These are phyloP conservation scores for Camillea tinctor DNA, from an alignment of 2,329 filamentous ascomycete species.

Conservation along the genomic window DNA sequence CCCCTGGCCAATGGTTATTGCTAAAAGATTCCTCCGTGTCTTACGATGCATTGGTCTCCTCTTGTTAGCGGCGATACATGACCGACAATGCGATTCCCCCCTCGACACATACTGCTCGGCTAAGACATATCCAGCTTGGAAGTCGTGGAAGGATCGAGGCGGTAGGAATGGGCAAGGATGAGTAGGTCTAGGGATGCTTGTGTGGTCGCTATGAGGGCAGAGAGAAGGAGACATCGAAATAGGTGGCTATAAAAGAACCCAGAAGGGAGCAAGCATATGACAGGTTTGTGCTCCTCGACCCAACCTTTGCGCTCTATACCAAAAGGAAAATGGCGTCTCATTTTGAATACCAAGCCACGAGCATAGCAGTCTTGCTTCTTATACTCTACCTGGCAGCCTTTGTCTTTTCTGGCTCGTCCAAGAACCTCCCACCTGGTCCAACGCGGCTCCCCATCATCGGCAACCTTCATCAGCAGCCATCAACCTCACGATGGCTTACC, in stretches of 20 bases:
- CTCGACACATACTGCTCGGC: neutral
- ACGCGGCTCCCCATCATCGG: neutral
- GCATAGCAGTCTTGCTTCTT: neutral
- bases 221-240: neutral
- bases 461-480: neutral
- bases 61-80: neutral
- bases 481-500: constrained; percentile 8
- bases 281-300: neutral
- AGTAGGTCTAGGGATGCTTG: neutral
- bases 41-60: neutral
- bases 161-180: neutral
- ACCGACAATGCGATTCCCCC: neutral
- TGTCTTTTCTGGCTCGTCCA: neutral
- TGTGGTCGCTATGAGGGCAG: neutral
- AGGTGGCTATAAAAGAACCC: neutral
- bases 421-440: neutral
- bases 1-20: neutral
- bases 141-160: neutral
- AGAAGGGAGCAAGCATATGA: neutral
- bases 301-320: neutral
- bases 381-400: neutral
- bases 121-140: neutral
- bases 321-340: neutral
- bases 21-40: neutral
- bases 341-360: neutral